Evolutionary conservation across 805 yeast genomes (phyloP).

Genomic region (Cyberlindnera meyerae): DNA sequence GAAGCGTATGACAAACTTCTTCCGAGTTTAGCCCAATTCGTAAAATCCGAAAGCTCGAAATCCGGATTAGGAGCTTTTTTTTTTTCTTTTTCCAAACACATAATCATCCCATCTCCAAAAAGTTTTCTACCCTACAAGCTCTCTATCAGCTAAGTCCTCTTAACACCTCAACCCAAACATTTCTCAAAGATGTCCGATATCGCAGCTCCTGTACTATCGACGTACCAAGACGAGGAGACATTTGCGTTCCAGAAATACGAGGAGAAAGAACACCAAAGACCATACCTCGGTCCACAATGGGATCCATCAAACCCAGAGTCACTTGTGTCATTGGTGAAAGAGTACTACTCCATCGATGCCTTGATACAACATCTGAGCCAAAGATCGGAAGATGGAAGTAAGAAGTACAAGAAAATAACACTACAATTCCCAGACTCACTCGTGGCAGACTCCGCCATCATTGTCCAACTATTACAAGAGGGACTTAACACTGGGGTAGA

Average conservation of each 20-base stretch:
- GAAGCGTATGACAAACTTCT: too few relatives aligned
- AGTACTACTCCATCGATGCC: slow-evolving; percentile 53
- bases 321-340: slow-evolving; percentile 29
- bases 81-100: too few relatives aligned
- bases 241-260: slow-evolving; percentile 45
- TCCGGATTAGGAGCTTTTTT: too few relatives aligned
- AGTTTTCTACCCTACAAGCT: too few relatives aligned
- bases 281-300: slow-evolving; percentile 27
- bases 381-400: slow-evolving; percentile 26
- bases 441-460: slow-evolving; percentile 71
- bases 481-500: slow-evolving; percentile 8
- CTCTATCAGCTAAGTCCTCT: too few relatives aligned
- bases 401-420: slow-evolving; percentile 51
- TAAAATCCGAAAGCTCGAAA: too few relatives aligned
- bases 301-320: slow-evolving; percentile 6
- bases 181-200: slow-evolving; percentile 11
- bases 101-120: too few relatives aligned
- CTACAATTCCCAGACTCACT: slow-evolving; percentile 86
- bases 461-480: slow-evolving; percentile 51
- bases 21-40: too few relatives aligned
- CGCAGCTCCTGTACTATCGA: slow-evolving; percentile 69
- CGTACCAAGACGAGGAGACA: slow-evolving; percentile 59
- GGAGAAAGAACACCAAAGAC: slow-evolving; percentile 23
- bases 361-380: slow-evolving; percentile 36
- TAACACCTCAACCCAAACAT: background rate